Evolutionary conservation across 345 rosid species (phyloP), one percentile per base, ranked within the genome.

Genomic region (Rhizophora mangle): DNA sequence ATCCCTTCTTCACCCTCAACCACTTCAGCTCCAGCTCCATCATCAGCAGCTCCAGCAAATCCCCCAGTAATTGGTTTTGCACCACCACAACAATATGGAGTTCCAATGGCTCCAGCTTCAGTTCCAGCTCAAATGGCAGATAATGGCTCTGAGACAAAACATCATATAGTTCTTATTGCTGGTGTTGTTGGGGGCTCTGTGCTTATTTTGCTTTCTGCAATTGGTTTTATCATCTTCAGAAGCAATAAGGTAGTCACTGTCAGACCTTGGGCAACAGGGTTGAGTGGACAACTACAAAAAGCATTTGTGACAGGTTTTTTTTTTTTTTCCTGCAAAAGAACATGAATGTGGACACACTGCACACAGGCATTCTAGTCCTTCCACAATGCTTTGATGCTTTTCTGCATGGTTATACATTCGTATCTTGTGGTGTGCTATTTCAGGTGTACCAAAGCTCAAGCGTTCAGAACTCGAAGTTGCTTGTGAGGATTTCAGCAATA

Each of bases 401-500:
- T 47, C 27, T 58, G 34, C 32, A 31, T 39, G 10, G 30, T 30
- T 67, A 26, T 47, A 60, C 54, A 49, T 65, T 71, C 20, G 63
- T 62, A 8, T 59, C 51, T 51, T 29, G 34, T 66, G 11, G 16
- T 70, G 53, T 53, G 60, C 31, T n/a, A 43, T 74, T 76, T 65
- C 96, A 91, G 96, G 91, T 63, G 92, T 86, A 19, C 98, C 96
- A 3, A 88, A 85, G 78, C 85, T 90, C 56, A 86, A 87, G 81
- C 84, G 93, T 63, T 72, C 90, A 53, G 99, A 95, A 76, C 90
- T 95, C 67, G 88, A 82, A 80, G 91, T 88, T 55, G 99, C 97
- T 24, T 92, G 99, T 61, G 99, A 95, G 80, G 99, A 92, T 78
- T 95, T 95, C 73, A 95, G 98, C 66, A 95, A 95, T 72, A 85